Base-by-base conservation (phyloP, 768 basidiomycete genomes). In the Pulveroboletus sp. region DNA sequence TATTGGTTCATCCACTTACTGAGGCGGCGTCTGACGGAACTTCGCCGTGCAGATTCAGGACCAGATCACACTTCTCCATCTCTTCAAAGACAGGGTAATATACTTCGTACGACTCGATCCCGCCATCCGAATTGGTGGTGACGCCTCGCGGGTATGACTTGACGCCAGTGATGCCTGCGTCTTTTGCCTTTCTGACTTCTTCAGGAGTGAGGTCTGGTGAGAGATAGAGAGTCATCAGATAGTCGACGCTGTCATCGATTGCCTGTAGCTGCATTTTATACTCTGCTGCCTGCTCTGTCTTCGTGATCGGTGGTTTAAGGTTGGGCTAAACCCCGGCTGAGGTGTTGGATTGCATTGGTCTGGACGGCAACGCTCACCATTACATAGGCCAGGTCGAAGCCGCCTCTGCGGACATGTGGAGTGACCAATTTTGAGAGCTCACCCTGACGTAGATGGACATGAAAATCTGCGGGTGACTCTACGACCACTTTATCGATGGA, bases 91-190 rank as follows among this genome's bases (percentile, higher is more conserved):
- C 81, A 17, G 88, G 86, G 68, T 97, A 96, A 65, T 95, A 99
- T 2, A 80, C 76, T 59, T 89, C 89, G 59, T 98, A 98, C 13
- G 91, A 91, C 67, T 98, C 95, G 56, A 98, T 95, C 7, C 96
- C 96, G 29, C 89, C 85, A 50, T 93, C 91, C 12, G 91, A 94
- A 68, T 97, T 95, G 30, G 96, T 99, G 20, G 96, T 99, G 4
- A 99, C 95, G 10, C 96, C 96, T 52, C 90, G 78, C 41, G 96
- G 96, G 67, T 99, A 99, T 14, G 90, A 93, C 70, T 99, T 98
- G 58, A 99, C 91, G 34, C 95, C 80, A 39, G 78, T 79, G 54
- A 99, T 80, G 17, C 96, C 95, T 16, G 88, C 86, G 30, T 75
- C 69, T 46, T 86, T 86, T 12, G 95, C 96, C 68, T 90, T 94